phyloP scores from a whole-genome alignment of 2,329 filamentous ascomycete species.

The Passalora sequoiae region DNA sequence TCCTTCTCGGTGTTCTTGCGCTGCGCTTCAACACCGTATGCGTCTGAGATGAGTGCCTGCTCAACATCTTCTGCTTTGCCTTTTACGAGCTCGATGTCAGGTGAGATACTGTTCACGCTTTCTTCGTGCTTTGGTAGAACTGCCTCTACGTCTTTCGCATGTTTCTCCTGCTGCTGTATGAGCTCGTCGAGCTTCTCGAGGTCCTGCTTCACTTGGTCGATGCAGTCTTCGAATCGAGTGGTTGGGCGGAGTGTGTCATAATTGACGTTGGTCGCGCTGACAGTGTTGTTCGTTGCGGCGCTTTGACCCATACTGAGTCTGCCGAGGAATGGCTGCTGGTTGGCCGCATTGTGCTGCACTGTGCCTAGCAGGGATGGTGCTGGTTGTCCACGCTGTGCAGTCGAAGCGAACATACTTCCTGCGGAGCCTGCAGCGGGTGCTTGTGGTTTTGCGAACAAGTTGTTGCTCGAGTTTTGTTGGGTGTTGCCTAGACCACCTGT shows the following conservation, averaged over 20 bases:
- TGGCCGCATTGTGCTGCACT: slow-evolving; percentile 19
- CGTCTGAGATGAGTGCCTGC: slow-evolving; percentile 58
- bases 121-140: slow-evolving; percentile 60
- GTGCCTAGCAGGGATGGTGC: slow-evolving; percentile 27
- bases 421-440: slow-evolving; percentile 16
- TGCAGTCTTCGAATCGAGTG: slow-evolving; percentile 85
- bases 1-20: slow-evolving; percentile 59
- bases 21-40: slow-evolving; percentile 53
- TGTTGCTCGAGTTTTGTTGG: slow-evolving; percentile 7
- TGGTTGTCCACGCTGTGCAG: slow-evolving; percentile 15
- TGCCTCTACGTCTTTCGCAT: slow-evolving; percentile 67
- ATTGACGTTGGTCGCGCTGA: slow-evolving; percentile 66
- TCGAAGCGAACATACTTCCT: slow-evolving; percentile 26
- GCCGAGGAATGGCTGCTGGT: slow-evolving; percentile 29
- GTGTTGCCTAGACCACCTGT: slow-evolving; percentile 4
- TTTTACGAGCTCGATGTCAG: slow-evolving; percentile 60
- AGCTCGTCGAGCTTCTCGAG: slow-evolving; percentile 73
- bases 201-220: slow-evolving; percentile 71
- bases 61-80: slow-evolving; percentile 60
- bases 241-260: slow-evolving; percentile 73
- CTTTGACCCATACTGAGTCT: slow-evolving; percentile 47
- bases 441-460: slow-evolving; percentile 29
- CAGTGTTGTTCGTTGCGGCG: slow-evolving; percentile 41
- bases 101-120: slow-evolving; percentile 59
- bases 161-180: slow-evolving; percentile 72